Conservation (phyloP, 768 basidiomycete genomes). For the Daedaleopsis sinensis region DNA sequence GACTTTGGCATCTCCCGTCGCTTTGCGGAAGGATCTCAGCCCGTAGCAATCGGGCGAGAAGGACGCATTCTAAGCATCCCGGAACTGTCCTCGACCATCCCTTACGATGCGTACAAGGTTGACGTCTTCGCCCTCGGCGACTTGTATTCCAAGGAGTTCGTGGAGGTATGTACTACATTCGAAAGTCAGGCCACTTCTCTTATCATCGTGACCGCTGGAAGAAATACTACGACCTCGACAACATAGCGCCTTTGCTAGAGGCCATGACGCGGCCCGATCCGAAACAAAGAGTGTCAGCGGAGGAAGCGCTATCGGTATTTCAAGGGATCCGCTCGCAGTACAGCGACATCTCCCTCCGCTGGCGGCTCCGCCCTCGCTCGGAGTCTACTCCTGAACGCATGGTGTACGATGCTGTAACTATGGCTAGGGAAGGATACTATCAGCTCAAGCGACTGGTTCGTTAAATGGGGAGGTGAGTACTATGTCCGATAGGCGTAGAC, state of each 20-base stretch:
- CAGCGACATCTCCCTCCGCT: not conserved
- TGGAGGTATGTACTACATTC: conserved; percentile 7
- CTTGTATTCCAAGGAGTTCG: conserved; percentile 23
- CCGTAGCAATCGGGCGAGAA: conserved; percentile 9
- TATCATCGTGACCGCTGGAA: not conserved
- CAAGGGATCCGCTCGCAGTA: not conserved
- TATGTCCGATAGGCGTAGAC: not conserved
- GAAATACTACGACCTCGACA: conserved; percentile 17
- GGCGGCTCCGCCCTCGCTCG: conserved; percentile 12
- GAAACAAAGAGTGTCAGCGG: conserved; percentile 6
- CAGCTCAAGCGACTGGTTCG: not conserved
- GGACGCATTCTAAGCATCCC: conserved; percentile 25
- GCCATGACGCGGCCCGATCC: conserved; percentile 17
- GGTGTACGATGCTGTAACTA: conserved; percentile 21
- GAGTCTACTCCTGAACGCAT: conserved; percentile 17
- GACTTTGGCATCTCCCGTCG: conserved; percentile 25
- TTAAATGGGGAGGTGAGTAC: not conserved
- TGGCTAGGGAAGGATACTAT: conserved; percentile 17
- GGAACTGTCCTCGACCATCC: conserved; percentile 20
- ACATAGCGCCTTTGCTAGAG: conserved; percentile 13
- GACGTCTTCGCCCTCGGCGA: conserved; percentile 29
- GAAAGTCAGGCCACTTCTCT: not conserved
- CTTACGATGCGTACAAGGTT: conserved; percentile 21
- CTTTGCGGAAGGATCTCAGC: conserved; percentile 16
- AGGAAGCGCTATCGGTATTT: conserved; percentile 6